Base-by-base conservation (phyloP, 805 yeast species). In the Metschnikowia continentalis region DNA sequence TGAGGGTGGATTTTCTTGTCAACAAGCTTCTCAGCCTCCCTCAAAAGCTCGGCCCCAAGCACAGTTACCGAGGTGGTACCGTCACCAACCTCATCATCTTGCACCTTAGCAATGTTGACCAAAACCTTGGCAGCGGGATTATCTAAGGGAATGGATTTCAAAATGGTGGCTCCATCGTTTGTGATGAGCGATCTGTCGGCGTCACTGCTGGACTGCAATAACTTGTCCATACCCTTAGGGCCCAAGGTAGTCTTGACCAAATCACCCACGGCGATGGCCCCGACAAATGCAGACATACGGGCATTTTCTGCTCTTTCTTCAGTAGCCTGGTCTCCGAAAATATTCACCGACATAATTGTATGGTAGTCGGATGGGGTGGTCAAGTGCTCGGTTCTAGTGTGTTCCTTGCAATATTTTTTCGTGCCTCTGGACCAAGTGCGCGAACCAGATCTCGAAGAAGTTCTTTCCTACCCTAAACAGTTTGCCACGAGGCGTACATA, bases 221-320 rank as follows among this genome's bases (percentile, higher is more conserved):
- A 75, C 68, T 94, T 94, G 70, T 94, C 99, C 98, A 94, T 92
- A 56, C 99, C 99, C 66, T 94, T 92, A 55, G 99, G 99, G 14
- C 99, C 99, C 57, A 94, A 75, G 2, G 99, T 88, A 32, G 90
- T 77, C 70, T 92, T 92, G 42, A 92, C 99, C 54, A 94, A 78
- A 69, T 94, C 99, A 47, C 99, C 99, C 35, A 94, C 99, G 38
- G 99, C 99, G 66, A 94, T 92, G 58, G 99, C 99, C 45, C 99
- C 99, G 10, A 94, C 96, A 69, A 94, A 94, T 2, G 99, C 90
- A 6, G 97, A 88, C 75, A 92, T 77, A 76, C 99, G 90, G 48
- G 99, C 99, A 71, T 92, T 91, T 71, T 94, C 99, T 42, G 94
- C 99, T 64, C 97, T 82, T 73, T 92, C 99, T 72, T 92, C 99